Conservation (phyloP, 148 eudicot genomes). For the Vaccinium vitisidaea region DNA sequence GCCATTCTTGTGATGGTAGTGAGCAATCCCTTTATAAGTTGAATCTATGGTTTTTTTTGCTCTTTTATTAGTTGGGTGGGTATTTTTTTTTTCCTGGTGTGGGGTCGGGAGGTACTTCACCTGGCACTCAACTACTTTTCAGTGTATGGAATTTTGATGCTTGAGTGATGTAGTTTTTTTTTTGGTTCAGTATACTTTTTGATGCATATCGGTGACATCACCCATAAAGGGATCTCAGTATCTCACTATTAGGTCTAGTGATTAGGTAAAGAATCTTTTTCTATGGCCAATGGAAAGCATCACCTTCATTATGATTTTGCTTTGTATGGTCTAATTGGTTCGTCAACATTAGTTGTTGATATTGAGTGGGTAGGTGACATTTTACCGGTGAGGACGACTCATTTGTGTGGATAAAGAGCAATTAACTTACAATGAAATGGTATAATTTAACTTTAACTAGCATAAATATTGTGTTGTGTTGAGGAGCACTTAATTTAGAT, state of each 20-base stretch:
- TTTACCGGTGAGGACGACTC: background rate
- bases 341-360: background rate
- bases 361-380: background rate
- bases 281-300: background rate
- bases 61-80: background rate
- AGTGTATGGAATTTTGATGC: background rate
- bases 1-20: background rate
- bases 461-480: background rate
- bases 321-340: background rate
- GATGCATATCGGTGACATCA: background rate
- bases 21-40: background rate
- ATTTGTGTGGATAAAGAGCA: background rate
- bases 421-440: background rate
- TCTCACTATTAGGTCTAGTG: background rate
- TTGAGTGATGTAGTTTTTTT: background rate
- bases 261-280: background rate
- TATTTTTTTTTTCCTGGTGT: background rate
- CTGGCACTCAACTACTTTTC: background rate
- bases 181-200: background rate
- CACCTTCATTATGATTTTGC: background rate
- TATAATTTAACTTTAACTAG: background rate
- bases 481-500: background rate
- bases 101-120: background rate
- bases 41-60: background rate
- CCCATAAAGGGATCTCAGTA: background rate